Conservation (phyloP, 176 grass and related monocot species). For the Alopecurus myosuroides region DNA sequence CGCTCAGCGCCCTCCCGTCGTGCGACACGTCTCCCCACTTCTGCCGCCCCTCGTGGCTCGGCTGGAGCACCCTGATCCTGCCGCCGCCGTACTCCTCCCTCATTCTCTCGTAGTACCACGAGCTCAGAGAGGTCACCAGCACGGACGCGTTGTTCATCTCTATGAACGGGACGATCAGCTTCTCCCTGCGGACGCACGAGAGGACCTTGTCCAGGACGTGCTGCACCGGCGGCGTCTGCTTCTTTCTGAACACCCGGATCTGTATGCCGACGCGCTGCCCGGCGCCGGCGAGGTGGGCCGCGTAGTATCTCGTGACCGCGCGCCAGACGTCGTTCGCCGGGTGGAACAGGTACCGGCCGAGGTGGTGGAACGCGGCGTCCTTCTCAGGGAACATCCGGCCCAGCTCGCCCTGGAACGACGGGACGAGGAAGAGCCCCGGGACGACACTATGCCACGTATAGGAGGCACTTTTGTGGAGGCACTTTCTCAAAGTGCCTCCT, state of each 20-base stretch:
- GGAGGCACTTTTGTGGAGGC: too few relatives aligned
- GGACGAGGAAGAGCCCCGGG: slow-evolving; percentile 53
- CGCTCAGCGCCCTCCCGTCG: slow-evolving; percentile 39
- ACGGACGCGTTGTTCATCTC: neutral
- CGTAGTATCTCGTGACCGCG: slow-evolving; percentile 34
- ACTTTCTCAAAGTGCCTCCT: too few relatives aligned
- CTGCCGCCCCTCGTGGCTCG: slow-evolving; percentile 50
- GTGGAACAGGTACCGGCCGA: slow-evolving; percentile 64
- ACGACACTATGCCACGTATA: too few relatives aligned
- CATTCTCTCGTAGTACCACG: slow-evolving; percentile 34
- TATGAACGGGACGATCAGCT: slow-evolving; percentile 9
- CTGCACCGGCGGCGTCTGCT: neutral
- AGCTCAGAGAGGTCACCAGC: slow-evolving; percentile 29
- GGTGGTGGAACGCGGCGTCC: slow-evolving; percentile 44
- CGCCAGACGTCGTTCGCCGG: slow-evolving; percentile 55
- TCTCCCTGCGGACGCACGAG: slow-evolving; percentile 28
- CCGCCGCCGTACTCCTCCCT: slow-evolving; percentile 9
- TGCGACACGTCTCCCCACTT: neutral
- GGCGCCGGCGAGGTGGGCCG: slow-evolving; percentile 5
- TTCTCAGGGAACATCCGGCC: slow-evolving; percentile 47
- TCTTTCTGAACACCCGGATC: slow-evolving; percentile 30
- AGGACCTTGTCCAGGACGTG: slow-evolving; percentile 31
- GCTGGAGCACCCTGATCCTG: slow-evolving; percentile 37
- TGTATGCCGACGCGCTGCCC: slow-evolving; percentile 42
- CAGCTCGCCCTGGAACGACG: slow-evolving; percentile 30